Percentiles rank a stretch among this genome's conserved stretches.
These are phyloP conservation scores for Crassisporium funariophilum DNA, from an alignment of 768 basidiomycete genomes.

Conservation along the genomic window DNA sequence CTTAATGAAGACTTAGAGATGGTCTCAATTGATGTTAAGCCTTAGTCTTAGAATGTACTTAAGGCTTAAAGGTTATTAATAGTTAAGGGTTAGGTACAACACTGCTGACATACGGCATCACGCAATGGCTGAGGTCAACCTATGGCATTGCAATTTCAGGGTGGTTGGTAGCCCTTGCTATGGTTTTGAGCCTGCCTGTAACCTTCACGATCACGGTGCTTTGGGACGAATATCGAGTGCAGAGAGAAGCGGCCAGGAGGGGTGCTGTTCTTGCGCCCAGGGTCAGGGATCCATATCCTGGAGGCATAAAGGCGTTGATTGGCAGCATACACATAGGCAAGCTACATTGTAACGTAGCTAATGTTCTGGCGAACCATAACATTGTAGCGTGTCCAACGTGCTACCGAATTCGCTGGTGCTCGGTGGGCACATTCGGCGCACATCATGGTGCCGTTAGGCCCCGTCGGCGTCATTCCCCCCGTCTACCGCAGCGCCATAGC, in stretches of 20 bases:
- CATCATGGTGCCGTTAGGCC: no score
- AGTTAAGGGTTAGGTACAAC: constrained; percentile 18
- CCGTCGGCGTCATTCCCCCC: no score
- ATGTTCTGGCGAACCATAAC: no score
- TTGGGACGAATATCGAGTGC: constrained; percentile 16
- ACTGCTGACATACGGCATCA: no score
- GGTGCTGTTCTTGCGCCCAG: constrained; percentile 23
- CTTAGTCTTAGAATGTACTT: constrained; percentile 18
- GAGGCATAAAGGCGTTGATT: constrained; percentile 17
- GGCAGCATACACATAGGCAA: no score
- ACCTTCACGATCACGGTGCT: constrained; percentile 15
- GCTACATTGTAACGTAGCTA: no score
- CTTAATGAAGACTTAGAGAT: constrained; percentile 16
- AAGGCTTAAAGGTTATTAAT: no score
- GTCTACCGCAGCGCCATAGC: no score
- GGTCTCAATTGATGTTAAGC: constrained; percentile 14
- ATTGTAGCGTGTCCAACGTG: no score
- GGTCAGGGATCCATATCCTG: constrained; percentile 18
- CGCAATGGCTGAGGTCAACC: background rate
- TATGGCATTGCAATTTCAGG: constrained; percentile 6
- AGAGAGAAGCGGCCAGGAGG: constrained; percentile 17
- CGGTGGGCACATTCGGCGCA: no score
- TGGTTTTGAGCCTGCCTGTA: constrained; percentile 20
- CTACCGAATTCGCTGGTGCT: no score
- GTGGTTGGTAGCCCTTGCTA: constrained; percentile 12